Conservation (phyloP, 495 filamentous ascomycete genomes). For the Trichoderma parareesei region DNA sequence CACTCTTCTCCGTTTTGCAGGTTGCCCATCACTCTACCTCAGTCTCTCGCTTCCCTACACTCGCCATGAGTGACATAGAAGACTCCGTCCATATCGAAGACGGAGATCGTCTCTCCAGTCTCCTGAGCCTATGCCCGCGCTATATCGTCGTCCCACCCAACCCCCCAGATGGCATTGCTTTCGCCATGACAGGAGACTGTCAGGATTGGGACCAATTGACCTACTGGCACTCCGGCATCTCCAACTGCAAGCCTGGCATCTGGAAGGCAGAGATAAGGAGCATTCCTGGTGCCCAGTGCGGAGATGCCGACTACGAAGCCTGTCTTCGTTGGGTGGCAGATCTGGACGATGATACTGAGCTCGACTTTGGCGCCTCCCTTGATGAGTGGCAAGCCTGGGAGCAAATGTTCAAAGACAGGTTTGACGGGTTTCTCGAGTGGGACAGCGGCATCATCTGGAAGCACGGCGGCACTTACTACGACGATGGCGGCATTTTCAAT, state of each 20-base stretch:
- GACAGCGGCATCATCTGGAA: background rate
- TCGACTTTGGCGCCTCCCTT: background rate
- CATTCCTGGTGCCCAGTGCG: background rate
- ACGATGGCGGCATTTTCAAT: slow-evolving; percentile 2
- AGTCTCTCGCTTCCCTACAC: background rate
- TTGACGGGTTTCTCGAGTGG: background rate
- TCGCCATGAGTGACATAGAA: background rate
- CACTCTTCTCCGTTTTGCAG: background rate
- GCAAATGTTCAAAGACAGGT: background rate
- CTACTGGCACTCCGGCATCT: background rate
- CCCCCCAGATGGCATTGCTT: background rate
- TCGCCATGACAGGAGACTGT: background rate
- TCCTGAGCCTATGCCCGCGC: slow-evolving; percentile 4
- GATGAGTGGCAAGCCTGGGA: background rate
- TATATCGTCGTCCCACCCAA: background rate
- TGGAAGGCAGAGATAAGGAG: background rate
- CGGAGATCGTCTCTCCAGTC: background rate
- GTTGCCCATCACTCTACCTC: background rate
- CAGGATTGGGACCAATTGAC: background rate
- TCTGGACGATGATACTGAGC: background rate
- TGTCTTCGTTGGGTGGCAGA: slow-evolving; percentile 4
- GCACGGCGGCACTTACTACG: background rate
- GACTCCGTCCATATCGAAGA: background rate
- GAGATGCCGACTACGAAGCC: background rate
- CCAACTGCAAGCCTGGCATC: slow-evolving; percentile 1